Conservation (phyloP, 768 basidiomycete species). For the Trametes maxima region DNA sequence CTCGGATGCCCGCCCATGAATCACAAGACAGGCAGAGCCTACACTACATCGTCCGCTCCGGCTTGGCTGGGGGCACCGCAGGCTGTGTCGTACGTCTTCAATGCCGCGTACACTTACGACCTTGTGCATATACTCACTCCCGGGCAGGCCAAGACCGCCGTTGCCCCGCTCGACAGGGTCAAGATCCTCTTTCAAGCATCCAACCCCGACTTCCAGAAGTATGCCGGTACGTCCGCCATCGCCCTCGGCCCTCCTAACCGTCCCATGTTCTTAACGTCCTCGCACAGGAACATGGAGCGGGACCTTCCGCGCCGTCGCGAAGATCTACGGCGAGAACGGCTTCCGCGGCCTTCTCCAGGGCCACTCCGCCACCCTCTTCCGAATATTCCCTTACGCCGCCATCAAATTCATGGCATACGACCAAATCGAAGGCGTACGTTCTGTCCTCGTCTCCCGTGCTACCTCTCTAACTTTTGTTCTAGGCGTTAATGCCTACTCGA, state of each 20-base stretch:
- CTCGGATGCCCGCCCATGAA: slow-evolving; percentile 65
- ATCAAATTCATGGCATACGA: slow-evolving; percentile 99
- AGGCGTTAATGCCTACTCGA: slow-evolving; percentile 87
- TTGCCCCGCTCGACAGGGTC: slow-evolving; percentile 95
- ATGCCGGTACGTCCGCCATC: slow-evolving; percentile 64
- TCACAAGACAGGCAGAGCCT: slow-evolving; percentile 34
- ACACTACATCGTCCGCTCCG: slow-evolving; percentile 60
- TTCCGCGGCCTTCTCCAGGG: slow-evolving; percentile 88
- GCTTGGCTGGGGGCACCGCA: slow-evolving; percentile 90
- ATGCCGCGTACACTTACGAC: background rate
- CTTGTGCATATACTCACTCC: slow-evolving; percentile 16
- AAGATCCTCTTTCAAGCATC: slow-evolving; percentile 99
- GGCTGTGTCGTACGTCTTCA: slow-evolving; percentile 80
- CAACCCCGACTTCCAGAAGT: slow-evolving; percentile 92
- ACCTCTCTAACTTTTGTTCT: background rate
- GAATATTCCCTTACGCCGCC: slow-evolving; percentile 96
- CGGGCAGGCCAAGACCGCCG: slow-evolving; percentile 85
- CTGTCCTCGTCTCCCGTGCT: background rate
- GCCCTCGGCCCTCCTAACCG: slow-evolving; percentile 7
- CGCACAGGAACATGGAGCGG: slow-evolving; percentile 83
- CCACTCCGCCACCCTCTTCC: slow-evolving; percentile 90
- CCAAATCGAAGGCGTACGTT: slow-evolving; percentile 71
- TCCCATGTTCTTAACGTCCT: slow-evolving; percentile 38
- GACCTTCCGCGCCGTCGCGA: slow-evolving; percentile 70
- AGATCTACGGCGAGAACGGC: slow-evolving; percentile 72